A percentile compares a stretch with the other conserved stretches of the same genome.
Conservation (phyloP, 805 yeast species). For the Candida tammaniensis region DNA sequence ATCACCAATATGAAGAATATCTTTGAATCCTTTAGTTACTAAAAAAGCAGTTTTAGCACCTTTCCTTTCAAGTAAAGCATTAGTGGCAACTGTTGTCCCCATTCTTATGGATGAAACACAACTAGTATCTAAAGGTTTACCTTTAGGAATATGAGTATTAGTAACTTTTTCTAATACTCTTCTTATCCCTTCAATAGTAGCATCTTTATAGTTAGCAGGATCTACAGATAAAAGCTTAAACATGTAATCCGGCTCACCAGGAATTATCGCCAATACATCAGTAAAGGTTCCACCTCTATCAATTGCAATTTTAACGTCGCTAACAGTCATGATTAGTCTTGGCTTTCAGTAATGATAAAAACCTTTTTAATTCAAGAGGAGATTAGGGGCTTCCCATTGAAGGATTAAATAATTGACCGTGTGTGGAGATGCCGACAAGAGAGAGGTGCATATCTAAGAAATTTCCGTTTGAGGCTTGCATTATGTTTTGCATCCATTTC, state of each 20-base stretch:
- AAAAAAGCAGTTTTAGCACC: constrained; percentile 18
- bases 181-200: constrained; percentile 20
- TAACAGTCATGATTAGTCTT: constrained; percentile 1
- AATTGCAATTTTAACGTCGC: constrained; percentile 15
- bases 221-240: constrained; percentile 32
- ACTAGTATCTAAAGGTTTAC: constrained; percentile 15
- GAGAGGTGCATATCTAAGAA: too few relatives aligned
- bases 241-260: constrained; percentile 53
- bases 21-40: constrained; percentile 20
- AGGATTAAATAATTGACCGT: too few relatives aligned
- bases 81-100: constrained; percentile 31
- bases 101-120: constrained; percentile 17
- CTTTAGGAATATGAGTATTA: constrained; percentile 22
- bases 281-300: constrained; percentile 27
- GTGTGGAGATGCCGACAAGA: too few relatives aligned
- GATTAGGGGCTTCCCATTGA: too few relatives aligned
- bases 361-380: too few relatives aligned
- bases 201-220: constrained; percentile 18
- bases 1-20: constrained; percentile 19
- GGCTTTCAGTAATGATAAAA: too few relatives aligned
- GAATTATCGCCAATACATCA: constrained; percentile 39
- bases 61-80: constrained; percentile 21
- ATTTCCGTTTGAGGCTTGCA: too few relatives aligned
- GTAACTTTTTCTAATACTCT: constrained; percentile 16
- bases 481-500: too few relatives aligned